phyloP scores from a whole-genome alignment of 768 basidiomycete genomes.

The Lentinula raphanica region DNA sequence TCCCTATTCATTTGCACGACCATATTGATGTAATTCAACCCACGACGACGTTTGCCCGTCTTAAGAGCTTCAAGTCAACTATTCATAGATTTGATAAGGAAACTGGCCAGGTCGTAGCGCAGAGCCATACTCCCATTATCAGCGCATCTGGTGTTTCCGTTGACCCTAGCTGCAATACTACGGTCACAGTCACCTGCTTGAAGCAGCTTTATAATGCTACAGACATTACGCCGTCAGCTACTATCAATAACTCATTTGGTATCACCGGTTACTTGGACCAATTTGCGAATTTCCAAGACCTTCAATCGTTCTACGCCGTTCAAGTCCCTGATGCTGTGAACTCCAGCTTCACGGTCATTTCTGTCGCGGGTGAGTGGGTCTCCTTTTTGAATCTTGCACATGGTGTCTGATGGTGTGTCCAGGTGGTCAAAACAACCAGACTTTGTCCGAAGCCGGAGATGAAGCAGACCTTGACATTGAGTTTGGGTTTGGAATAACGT shows the following conservation, averaged over 20 bases:
- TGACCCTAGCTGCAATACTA: slow-evolving; percentile 42
- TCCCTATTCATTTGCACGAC: neutral
- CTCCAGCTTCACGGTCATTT: slow-evolving; percentile 47
- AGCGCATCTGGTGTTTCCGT: slow-evolving; percentile 30
- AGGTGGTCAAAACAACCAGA: slow-evolving; percentile 64
- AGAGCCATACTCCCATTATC: slow-evolving; percentile 12
- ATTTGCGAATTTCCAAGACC: slow-evolving; percentile 48
- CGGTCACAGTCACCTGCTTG: slow-evolving; percentile 49
- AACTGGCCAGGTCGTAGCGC: slow-evolving; percentile 12
- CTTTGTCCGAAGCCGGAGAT: slow-evolving; percentile 39
- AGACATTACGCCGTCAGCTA: slow-evolving; percentile 37
- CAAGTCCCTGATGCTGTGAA: slow-evolving; percentile 45
- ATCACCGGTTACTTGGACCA: slow-evolving; percentile 51
- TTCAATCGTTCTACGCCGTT: slow-evolving; percentile 44
- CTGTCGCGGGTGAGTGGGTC: slow-evolving; percentile 44
- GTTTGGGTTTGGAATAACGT: slow-evolving; percentile 61
- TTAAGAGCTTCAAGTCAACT: neutral
- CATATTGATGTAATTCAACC: slow-evolving; percentile 6
- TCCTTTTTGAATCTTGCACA: neutral
- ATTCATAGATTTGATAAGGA: slow-evolving; percentile 21
- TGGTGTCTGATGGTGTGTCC: slow-evolving; percentile 8
- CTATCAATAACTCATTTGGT: slow-evolving; percentile 44
- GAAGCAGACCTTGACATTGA: slow-evolving; percentile 69
- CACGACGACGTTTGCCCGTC: neutral
- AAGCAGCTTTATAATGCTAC: slow-evolving; percentile 51